Conservation (phyloP, 805 yeast species). For the Saccharomycopsis schoenii region DNA sequence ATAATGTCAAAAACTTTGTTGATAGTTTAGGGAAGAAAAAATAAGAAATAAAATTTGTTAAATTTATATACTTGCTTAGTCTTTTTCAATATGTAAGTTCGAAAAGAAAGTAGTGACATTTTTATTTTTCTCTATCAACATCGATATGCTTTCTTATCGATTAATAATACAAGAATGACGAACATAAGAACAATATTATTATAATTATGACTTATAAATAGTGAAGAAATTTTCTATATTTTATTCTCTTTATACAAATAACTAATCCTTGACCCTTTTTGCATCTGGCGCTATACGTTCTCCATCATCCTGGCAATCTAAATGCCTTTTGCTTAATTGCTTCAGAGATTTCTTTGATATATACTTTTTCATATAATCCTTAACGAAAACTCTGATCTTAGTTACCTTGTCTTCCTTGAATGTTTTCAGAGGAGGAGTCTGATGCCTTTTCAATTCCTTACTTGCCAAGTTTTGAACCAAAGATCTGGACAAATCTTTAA, state of each 20-base stretch:
- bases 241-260: neutral
- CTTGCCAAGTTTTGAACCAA: conserved; percentile 55
- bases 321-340: neutral
- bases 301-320: neutral
- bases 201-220: neutral
- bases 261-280: neutral
- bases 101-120: neutral
- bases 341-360: conserved; percentile 4
- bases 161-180: neutral
- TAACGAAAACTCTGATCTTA: conserved; percentile 59
- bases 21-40: conserved; percentile 6
- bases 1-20: conserved; percentile 80
- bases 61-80: no score
- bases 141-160: neutral
- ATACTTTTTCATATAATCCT: conserved; percentile 56
- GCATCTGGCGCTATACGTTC: neutral
- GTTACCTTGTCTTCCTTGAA: conserved; percentile 54
- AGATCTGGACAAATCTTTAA: conserved; percentile 73
- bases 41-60: no score
- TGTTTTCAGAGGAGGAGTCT: conserved; percentile 40
- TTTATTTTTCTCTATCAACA: neutral
- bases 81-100: no score
- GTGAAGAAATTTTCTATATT: neutral
- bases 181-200: neutral
- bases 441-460: conserved; percentile 52